These are phyloP conservation scores for Cucurbita ficifolia DNA, from an alignment of 306 rosid genomes.

Conservation along the genomic window DNA sequence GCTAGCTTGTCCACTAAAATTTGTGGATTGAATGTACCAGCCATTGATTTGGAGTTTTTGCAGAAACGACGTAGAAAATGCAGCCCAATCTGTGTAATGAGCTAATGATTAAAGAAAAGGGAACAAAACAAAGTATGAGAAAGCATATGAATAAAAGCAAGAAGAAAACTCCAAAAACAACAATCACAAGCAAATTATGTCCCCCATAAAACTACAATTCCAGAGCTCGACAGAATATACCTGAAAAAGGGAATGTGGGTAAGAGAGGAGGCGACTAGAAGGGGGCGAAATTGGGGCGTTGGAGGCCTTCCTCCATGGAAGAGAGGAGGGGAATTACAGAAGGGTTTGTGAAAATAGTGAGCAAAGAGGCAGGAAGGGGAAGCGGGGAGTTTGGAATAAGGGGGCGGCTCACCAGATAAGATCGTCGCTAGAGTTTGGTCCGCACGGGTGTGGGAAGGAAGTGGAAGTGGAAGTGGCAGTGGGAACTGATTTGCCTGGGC, in stretches of 20 bases:
- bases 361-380: background rate
- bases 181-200: background rate
- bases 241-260: background rate
- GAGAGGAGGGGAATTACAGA: background rate
- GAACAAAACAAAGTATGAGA: background rate
- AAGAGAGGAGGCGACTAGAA: background rate
- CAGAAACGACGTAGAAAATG: background rate
- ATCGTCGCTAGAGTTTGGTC: background rate
- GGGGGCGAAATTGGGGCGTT: background rate
- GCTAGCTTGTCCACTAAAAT: slow-evolving; percentile 87
- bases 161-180: background rate
- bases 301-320: background rate
- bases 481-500: background rate
- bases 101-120: background rate
- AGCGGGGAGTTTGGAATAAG: background rate
- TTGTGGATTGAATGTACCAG: slow-evolving; percentile 91
- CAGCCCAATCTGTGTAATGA: slow-evolving; percentile 1
- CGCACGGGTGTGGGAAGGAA: background rate
- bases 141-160: background rate
- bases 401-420: background rate
- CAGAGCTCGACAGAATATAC: background rate
- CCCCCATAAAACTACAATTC: background rate
- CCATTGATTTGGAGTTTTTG: slow-evolving; percentile 28
- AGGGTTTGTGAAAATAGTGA: background rate
- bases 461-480: background rate